Evolutionary conservation across 176 grass and related monocot genomes (phyloP).

Genomic region (Dendrocalamus sinicus): DNA sequence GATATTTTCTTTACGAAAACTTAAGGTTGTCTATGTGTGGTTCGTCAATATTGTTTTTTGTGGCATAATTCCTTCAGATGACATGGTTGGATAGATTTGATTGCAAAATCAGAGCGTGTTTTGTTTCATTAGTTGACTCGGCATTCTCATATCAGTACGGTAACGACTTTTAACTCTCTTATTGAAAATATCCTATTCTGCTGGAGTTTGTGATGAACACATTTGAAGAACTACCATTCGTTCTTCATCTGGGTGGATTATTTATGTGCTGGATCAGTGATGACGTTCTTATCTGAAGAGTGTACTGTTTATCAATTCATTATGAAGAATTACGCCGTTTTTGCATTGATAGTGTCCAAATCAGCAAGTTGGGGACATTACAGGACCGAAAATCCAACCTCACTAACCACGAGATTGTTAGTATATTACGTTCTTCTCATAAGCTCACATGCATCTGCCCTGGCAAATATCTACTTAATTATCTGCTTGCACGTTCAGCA

Average conservation of each 20-base stretch:
- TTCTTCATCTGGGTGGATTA: not conserved
- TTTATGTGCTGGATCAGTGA: not conserved
- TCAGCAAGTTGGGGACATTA: constrained; percentile 8
- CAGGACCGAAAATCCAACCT: not conserved
- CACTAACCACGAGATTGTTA: not conserved
- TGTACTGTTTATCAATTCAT: not conserved
- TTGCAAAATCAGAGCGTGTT: not conserved
- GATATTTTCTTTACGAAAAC: constrained; percentile 9
- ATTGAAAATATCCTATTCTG: not conserved
- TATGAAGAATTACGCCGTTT: not conserved
- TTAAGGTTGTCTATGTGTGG: not conserved
- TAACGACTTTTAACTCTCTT: not conserved
- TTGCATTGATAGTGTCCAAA: not conserved
- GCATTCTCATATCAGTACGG: not conserved
- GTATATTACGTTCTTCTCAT: not conserved
- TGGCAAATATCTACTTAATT: not conserved
- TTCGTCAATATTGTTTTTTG: not conserved
- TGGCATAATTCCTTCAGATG: not conserved
- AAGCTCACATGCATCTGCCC: constrained; percentile 1
- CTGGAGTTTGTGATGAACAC: not conserved
- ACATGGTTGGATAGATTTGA: not conserved
- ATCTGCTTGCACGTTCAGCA: not conserved
- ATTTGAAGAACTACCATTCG: not conserved
- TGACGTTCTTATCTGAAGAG: not conserved
- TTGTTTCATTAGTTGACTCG: not conserved